Evolutionary conservation across 2,329 filamentous ascomycete genomes (phyloP), one percentile per base, ranked within the genome.

Genomic region (Diplodia intermedia): DNA sequence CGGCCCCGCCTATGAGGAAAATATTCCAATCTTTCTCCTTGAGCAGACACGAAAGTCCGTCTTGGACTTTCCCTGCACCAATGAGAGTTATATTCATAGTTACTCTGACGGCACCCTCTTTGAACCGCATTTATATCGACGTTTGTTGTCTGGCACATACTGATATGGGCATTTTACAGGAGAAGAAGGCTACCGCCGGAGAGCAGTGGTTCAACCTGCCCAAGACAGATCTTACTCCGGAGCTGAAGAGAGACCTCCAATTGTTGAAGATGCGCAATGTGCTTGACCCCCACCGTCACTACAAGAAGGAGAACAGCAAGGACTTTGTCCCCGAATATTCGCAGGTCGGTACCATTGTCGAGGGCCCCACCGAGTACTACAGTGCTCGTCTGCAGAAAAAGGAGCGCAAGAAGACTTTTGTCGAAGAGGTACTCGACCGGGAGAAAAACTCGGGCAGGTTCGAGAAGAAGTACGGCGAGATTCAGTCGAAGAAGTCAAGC

Each of bases 221-320:
- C 6, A 89, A 89, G 74, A 97, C 94, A 31, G 85, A 92, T 62
- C 81, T 97, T 62, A 97, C 93, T 0, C 88, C 93, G 9, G 89
- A 96, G 75, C 84, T 97, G 70, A 97, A 94, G 80, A 87, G 93
- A 72, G 94, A 99, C 77, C 84, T 97, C 62, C 93, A 97, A 79
- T 84, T 98, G 12, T 83, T 99, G 69, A 90, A 92, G 71, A 94
- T 97, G 90, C 89, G 95, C 78, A 90, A 89, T 67, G 90, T 97
- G 23, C 85, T 98, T 26, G 94, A 98, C 72, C 90, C 93, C 0
- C 94, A 98, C 77, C 86, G 91, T 61, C 91, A 94, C 75, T 97
- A 97, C 84, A 96, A 94, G 78, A 98, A 97, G 79, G 90, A 94
- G 63, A 86, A 82, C 62, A 86, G 88, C 67, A 93, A 91, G 76